These are phyloP conservation scores for Gossypium raimondii DNA, from an alignment of 345 rosid genomes.

Conservation along the genomic window DNA sequence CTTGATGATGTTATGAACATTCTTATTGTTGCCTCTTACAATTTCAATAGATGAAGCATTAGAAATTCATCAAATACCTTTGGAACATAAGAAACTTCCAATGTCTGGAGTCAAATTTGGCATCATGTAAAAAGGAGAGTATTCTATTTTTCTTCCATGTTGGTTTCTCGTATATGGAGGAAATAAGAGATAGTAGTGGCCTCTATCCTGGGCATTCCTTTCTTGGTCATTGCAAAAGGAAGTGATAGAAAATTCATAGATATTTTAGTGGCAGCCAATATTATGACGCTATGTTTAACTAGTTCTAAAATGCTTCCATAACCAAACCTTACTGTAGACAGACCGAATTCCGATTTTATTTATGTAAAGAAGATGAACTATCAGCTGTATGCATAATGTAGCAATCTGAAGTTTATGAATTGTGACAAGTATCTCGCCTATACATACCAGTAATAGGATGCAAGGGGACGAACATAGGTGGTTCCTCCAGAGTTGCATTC, in stretches of 20 bases:
- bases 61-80: background rate
- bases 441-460: slow-evolving; percentile 50
- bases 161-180: background rate
- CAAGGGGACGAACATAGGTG: slow-evolving; percentile 48
- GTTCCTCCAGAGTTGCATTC: slow-evolving; percentile 44
- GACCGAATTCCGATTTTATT: background rate
- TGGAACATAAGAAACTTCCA: background rate
- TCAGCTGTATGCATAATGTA: background rate
- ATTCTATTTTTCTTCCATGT: background rate
- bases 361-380: background rate
- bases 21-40: background rate
- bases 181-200: background rate
- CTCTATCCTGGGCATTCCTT: background rate
- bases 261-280: background rate
- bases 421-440: background rate
- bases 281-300: background rate
- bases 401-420: background rate
- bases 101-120: background rate
- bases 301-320: background rate
- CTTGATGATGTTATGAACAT: background rate
- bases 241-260: background rate
- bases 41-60: background rate
- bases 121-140: background rate
- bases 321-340: background rate
- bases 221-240: background rate